Percentiles rank a stretch among this genome's conserved stretches.
Conservation (phyloP, 148 eudicot species). For the Oxyria digyna region DNA sequence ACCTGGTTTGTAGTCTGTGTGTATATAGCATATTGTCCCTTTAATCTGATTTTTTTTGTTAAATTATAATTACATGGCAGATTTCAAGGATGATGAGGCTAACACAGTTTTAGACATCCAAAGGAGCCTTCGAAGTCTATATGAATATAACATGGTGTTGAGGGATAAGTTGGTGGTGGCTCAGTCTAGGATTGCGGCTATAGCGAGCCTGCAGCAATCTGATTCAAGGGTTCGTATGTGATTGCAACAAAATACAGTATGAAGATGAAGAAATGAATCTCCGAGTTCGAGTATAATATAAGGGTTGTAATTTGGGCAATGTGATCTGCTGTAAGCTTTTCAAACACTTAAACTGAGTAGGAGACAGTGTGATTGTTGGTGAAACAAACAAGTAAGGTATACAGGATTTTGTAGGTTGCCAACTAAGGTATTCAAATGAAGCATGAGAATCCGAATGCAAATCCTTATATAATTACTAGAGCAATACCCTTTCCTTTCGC, state of each 20-base stretch:
- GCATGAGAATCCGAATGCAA: too few species aligned
- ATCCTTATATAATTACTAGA: too few species aligned
- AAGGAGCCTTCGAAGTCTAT: conserved; percentile 37
- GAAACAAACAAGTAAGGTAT: too few species aligned
- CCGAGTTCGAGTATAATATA: too few species aligned
- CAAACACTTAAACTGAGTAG: too few species aligned
- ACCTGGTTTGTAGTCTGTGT: conserved; percentile 10
- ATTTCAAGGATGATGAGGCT: conserved; percentile 13
- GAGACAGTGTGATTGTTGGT: too few species aligned
- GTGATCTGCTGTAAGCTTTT: too few species aligned
- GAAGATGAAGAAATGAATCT: too few species aligned
- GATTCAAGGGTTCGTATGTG: background rate
- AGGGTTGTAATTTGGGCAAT: too few species aligned
- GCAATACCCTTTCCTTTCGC: too few species aligned
- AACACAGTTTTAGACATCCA: conserved; percentile 31
- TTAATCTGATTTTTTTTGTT: background rate
- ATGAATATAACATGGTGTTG: conserved; percentile 49
- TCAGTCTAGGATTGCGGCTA: conserved; percentile 39
- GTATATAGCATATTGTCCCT: background rate
- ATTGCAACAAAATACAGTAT: background rate
- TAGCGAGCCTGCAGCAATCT: conserved; percentile 13
- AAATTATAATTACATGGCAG: conserved; percentile 13
- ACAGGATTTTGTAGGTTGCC: too few species aligned
- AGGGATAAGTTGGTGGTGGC: conserved; percentile 44
- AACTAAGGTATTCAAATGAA: too few species aligned